A percentile compares a stretch with the other conserved stretches of the same genome.
These are phyloP conservation scores for Draba incana DNA, from an alignment of 345 rosid genomes.

Conservation along the genomic window DNA sequence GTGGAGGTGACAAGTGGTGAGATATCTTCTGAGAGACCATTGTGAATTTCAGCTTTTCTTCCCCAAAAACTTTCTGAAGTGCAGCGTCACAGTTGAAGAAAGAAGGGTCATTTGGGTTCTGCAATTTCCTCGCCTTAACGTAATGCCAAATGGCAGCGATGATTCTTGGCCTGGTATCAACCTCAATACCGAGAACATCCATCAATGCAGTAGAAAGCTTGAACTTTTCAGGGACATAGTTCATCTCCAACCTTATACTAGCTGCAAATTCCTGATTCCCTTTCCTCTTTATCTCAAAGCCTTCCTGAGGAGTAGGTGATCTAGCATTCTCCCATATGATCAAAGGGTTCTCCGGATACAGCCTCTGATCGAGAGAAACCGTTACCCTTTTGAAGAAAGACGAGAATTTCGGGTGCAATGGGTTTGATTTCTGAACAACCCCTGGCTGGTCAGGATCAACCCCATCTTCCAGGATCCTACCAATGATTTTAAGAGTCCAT, in stretches of 20 bases:
- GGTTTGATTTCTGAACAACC: conserved; percentile 70
- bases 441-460: conserved; percentile 93
- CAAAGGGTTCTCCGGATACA: conserved; percentile 83
- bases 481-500: conserved; percentile 93
- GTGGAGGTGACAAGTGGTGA: conserved; percentile 80
- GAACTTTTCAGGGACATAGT: conserved; percentile 87
- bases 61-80: conserved; percentile 91
- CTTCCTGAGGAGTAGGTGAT: conserved; percentile 90
- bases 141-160: conserved; percentile 99
- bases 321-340: conserved; percentile 94
- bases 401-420: conserved; percentile 79
- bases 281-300: conserved; percentile 96
- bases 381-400: conserved; percentile 90
- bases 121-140: conserved; percentile 95
- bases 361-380: conserved; percentile 86
- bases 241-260: conserved; percentile 83
- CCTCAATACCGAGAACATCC: conserved; percentile 97
- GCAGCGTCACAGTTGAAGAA: conserved; percentile 82
- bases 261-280: conserved; percentile 91
- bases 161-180: conserved; percentile 91
- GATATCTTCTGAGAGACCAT: conserved; percentile 89
- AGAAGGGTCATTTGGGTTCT: conserved; percentile 88
- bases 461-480: conserved; percentile 95
- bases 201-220: conserved; percentile 88
- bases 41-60: conserved; percentile 79